Percentiles rank a stretch among this genome's conserved stretches.
phyloP scores from a whole-genome alignment of 805 yeast genomes.

The Saturnispora zaruensis region DNA sequence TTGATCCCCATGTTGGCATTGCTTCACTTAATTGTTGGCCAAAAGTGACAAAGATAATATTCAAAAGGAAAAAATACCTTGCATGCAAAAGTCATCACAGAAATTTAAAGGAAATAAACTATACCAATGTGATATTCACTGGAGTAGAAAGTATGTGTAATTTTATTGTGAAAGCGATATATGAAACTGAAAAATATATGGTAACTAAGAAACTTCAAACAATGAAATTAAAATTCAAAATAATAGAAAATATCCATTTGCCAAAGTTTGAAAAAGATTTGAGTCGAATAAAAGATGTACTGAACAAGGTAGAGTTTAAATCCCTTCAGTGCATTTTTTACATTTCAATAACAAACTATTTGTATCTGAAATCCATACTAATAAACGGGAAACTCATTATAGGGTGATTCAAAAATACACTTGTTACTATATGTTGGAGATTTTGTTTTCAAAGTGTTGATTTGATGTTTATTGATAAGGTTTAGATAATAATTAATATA shows the following conservation, averaged over 20 bases:
- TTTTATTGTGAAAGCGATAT: slow-evolving; percentile 1
- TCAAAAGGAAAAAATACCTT: not conserved
- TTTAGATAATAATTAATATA: not conserved
- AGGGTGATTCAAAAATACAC: not conserved
- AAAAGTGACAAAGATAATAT: not conserved
- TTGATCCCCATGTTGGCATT: not conserved
- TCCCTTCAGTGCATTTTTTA: not conserved
- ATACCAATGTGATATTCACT: not conserved
- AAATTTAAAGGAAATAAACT: not conserved
- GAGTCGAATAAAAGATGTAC: not conserved
- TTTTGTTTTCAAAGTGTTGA: not conserved
- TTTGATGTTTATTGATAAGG: not conserved
- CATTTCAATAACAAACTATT: not conserved
- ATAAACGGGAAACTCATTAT: not conserved
- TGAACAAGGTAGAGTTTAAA: not conserved
- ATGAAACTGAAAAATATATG: not conserved
- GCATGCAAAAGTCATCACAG: not conserved
- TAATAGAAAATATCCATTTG: not conserved
- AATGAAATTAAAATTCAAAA: not conserved
- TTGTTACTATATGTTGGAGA: not conserved
- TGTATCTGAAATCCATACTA: not conserved
- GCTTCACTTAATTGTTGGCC: not conserved
- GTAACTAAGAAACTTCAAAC: not conserved
- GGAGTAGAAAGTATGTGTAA: slow-evolving; percentile 5
- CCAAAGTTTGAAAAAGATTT: not conserved